Evolutionary conservation across 257 asterid genomes (phyloP), one percentile per base, ranked within the genome.

Genomic region (Solanum pinnatisectum): DNA sequence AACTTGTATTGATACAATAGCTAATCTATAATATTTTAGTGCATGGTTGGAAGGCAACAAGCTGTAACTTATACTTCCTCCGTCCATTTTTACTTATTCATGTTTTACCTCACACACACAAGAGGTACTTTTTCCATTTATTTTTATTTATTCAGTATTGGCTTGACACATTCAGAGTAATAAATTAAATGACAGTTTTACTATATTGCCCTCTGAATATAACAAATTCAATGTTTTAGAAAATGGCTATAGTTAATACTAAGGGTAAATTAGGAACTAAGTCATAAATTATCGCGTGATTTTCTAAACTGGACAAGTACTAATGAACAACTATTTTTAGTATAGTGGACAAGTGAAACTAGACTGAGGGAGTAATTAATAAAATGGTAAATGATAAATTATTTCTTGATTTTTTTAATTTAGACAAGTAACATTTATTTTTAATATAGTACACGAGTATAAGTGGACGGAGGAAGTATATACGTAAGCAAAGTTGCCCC

Each of bases 41-140:
- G 94, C 79, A 44, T 56, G 87, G 40, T 93, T 92, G 92, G 79
- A 67, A 52, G 91, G 91, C 92, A 91, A 88, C 76, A 89, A 52
- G 87, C 90, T 92, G 93, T 90, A 88, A 22, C 40, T 76, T 36
- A 7, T 33, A 33, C 20, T 27, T 30, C 10, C 22, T 5, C 37
- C 11, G 1, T 30, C 37, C 10, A 30, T 30, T 27, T 68, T 68
- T 68, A 68, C 37, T 27, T 68, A 6, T 6, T 25, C 74, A 68
- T 68, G 11, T 68, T 68, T 12, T 1, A 65, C 3, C 16, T n/a
- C 56, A 46, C 8, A 65, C 8, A 16, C 33, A n/a, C 30, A 23
- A 63, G 13, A 63, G 12, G 13, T 59, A 22, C 25, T 20, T 8
- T 59, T 59, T 59, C 2, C 5, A 0, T 59, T 59, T 59, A 60